Percentiles rank a stretch among this genome's conserved stretches.
These are phyloP conservation scores for Candida ulmi DNA, from an alignment of 805 yeast genomes.

Conservation along the genomic window DNA sequence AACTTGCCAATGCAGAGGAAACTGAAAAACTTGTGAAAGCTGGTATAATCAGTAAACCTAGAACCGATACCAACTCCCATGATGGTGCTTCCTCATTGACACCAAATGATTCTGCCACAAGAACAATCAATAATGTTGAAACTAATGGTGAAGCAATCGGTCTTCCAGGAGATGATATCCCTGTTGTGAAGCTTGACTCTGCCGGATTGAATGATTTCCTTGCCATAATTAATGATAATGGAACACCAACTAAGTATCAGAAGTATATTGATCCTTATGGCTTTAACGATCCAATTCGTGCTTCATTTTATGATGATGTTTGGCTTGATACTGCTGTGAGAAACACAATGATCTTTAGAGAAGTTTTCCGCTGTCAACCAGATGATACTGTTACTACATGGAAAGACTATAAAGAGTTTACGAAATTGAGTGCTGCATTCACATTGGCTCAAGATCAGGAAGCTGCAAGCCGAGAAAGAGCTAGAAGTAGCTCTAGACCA, in stretches of 20 bases:
- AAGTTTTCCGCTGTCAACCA: conserved; percentile 91
- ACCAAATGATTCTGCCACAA: neutral
- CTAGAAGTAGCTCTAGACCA: neutral
- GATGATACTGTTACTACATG: conserved; percentile 87
- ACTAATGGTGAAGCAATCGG: neutral
- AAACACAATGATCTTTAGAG: conserved; percentile 75
- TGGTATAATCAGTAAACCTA: conserved; percentile 4
- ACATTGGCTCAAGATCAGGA: conserved; percentile 26
- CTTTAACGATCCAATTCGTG: conserved; percentile 81
- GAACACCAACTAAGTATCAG: conserved; percentile 24
- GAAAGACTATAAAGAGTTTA: conserved; percentile 78
- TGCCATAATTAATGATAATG: conserved; percentile 32
- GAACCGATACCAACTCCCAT: neutral
- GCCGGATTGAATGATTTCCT: conserved; percentile 37
- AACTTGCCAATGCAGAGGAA: conserved; percentile 34
- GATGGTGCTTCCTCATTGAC: neutral
- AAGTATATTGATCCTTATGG: conserved; percentile 79
- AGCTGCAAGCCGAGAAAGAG: conserved; percentile 10
- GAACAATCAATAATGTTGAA: neutral
- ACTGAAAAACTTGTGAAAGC: conserved; percentile 26
- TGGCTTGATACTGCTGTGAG: conserved; percentile 82
- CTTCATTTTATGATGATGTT: conserved; percentile 75
- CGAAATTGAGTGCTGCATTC: conserved; percentile 57
- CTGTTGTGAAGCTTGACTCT: conserved; percentile 39
- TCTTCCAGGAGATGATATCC: conserved; percentile 25